A percentile compares a stretch with the other conserved stretches of the same genome.
phyloP scores from a whole-genome alignment of 2,329 filamentous ascomycete genomes.

The Apiospora malaysiana region DNA sequence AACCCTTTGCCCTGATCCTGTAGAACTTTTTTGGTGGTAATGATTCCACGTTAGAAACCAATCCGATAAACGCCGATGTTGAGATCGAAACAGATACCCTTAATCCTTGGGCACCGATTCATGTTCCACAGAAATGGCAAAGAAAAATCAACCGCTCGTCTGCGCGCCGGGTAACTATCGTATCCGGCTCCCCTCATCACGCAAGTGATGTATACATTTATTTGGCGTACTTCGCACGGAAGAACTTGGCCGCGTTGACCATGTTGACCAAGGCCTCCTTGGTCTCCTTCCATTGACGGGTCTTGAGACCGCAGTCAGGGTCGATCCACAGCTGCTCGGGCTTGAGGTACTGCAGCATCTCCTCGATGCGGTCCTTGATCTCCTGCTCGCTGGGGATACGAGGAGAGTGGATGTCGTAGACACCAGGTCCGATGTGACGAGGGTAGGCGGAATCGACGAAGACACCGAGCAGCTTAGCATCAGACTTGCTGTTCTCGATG shows the following conservation, averaged over 20 bases:
- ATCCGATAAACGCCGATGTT: constrained; percentile 60
- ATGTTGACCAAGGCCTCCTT: constrained; percentile 96
- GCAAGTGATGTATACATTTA: constrained; percentile 39
- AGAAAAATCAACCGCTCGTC: constrained; percentile 27
- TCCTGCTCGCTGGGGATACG: constrained; percentile 97
- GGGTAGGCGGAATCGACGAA: constrained; percentile 98
- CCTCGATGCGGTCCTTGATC: constrained; percentile 96
- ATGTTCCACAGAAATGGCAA: constrained; percentile 40
- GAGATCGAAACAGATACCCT: constrained; percentile 55
- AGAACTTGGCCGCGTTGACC: constrained; percentile 98
- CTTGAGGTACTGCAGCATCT: constrained; percentile 98
- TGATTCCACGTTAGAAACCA: constrained; percentile 38
- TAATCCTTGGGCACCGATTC: constrained; percentile 38
- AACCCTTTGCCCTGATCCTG: constrained; percentile 36
- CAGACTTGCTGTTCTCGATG: constrained; percentile 99
- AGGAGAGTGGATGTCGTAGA: constrained; percentile 99
- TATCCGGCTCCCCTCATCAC: constrained; percentile 17
- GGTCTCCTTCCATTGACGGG: constrained; percentile 97
- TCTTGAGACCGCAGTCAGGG: constrained; percentile 99
- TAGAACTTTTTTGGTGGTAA: constrained; percentile 40
- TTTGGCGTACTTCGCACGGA: constrained; percentile 86
- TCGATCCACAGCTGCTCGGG: constrained; percentile 99
- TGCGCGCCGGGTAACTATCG: not conserved
- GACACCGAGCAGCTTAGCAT: constrained; percentile 98
- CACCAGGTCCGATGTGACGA: constrained; percentile 97